These are phyloP conservation scores for Metarhizium sp. DNA, from an alignment of 2,329 filamentous ascomycete species.

Conservation along the genomic window DNA sequence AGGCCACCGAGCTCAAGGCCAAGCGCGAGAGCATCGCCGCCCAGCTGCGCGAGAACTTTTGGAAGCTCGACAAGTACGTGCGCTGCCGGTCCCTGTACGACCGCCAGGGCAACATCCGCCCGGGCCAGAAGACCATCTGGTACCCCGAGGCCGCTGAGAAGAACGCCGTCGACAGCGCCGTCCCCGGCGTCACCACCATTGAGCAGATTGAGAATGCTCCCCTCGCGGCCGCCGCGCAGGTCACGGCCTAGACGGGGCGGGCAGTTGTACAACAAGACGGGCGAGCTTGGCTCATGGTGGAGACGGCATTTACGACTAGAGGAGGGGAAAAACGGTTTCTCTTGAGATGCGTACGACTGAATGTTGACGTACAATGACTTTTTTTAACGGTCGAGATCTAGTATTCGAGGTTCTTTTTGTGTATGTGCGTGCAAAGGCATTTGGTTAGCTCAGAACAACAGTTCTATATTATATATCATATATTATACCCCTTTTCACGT, in stretches of 20 bases:
- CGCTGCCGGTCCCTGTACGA: constrained; percentile 56
- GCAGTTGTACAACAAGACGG: not conserved
- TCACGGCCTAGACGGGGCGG: not conserved
- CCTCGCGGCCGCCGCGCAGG: not conserved
- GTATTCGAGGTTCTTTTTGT: not conserved
- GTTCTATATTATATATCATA: no score
- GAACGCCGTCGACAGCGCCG: not conserved
- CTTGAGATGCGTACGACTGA: not conserved
- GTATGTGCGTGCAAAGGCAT: no score
- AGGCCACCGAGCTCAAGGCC: constrained; percentile 10
- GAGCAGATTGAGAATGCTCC: not conserved
- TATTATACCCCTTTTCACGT: no score
- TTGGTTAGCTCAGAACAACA: no score
- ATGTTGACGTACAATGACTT: not conserved
- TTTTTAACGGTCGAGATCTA: not conserved
- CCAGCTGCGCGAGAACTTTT: constrained; percentile 52
- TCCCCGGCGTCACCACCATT: not conserved
- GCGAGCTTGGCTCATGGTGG: not conserved
- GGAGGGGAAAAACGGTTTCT: not conserved
- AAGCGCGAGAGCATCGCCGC: constrained; percentile 40
- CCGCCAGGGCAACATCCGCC: constrained; percentile 21
- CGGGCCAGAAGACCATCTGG: constrained; percentile 4
- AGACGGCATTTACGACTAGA: not conserved
- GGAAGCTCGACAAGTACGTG: constrained; percentile 60
- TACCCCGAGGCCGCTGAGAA: not conserved